Conservation (phyloP, 1,284 basidiomycete species). For the Athelia sp. region DNA sequence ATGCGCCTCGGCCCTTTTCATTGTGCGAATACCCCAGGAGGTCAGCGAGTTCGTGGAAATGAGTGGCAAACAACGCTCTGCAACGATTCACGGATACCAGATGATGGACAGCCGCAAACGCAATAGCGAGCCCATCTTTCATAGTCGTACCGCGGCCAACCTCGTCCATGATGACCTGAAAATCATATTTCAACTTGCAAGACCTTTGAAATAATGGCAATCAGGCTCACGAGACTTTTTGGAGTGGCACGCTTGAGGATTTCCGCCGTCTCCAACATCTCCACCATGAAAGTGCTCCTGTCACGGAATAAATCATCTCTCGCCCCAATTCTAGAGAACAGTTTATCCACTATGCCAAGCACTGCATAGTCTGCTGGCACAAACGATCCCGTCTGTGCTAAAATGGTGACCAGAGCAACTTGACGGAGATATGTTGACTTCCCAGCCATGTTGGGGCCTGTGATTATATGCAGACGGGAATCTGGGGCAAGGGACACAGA, state of each 20-base stretch:
- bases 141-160: conserved; percentile 94
- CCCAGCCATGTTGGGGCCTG: conserved; percentile 95
- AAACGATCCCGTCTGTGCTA: conserved; percentile 91
- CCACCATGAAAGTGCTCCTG: conserved; percentile 91
- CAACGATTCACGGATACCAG: conserved; percentile 73
- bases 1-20: conserved; percentile 38
- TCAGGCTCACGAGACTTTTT: conserved; percentile 63
- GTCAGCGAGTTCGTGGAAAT: conserved; percentile 91
- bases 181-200: background rate
- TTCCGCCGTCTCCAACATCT: conserved; percentile 84
- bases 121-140: conserved; percentile 88
- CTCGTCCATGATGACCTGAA: conserved; percentile 94
- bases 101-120: conserved; percentile 87
- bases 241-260: conserved; percentile 80
- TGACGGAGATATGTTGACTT: conserved; percentile 94
- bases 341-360: conserved; percentile 84
- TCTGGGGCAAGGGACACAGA: conserved; percentile 57
- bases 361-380: conserved; percentile 82
- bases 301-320: conserved; percentile 94
- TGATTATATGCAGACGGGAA: conserved; percentile 76
- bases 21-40: conserved; percentile 63
- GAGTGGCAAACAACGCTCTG: conserved; percentile 90
- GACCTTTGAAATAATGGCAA: background rate
- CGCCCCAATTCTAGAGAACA: conserved; percentile 95
- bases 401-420: conserved; percentile 83